Evolutionary conservation across 345 rosid species (phyloP).

Genomic region (Noccaea caerulescens): DNA sequence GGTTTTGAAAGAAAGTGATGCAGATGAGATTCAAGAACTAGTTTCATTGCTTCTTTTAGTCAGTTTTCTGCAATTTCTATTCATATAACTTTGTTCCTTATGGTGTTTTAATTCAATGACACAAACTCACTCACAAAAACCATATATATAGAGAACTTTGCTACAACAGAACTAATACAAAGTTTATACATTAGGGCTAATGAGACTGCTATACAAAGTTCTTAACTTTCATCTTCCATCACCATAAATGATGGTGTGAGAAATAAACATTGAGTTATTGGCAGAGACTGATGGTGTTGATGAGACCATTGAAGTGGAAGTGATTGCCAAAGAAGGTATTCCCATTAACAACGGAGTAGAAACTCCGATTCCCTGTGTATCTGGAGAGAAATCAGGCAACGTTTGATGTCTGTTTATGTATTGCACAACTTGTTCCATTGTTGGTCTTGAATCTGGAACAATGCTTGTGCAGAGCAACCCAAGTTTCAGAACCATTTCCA

Average conservation of each 20-base stretch:
- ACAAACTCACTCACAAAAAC: neutral
- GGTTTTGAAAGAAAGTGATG: too few relatives aligned
- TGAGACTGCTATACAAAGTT: neutral
- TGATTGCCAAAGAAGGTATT: conserved; percentile 17
- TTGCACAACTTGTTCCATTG: conserved; percentile 37
- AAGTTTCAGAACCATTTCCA: conserved; percentile 48
- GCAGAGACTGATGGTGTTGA: conserved; percentile 25
- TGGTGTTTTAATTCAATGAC: neutral
- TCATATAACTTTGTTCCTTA: too few relatives aligned
- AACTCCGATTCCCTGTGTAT: conserved; percentile 36
- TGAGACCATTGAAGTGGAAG: conserved; percentile 25
- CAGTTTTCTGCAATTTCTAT: too few relatives aligned
- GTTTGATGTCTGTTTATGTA: conserved; percentile 23
- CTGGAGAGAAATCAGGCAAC: conserved; percentile 30
- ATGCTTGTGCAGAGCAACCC: conserved; percentile 51
- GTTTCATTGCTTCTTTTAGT: too few relatives aligned
- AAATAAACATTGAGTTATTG: conserved; percentile 38
- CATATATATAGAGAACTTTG: neutral
- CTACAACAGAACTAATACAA: conserved; percentile 5
- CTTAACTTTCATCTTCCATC: conserved; percentile 38
- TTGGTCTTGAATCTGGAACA: conserved; percentile 43
- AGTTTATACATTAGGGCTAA: neutral
- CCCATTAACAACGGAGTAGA: conserved; percentile 29
- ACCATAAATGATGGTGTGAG: conserved; percentile 41
- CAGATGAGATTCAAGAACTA: too few relatives aligned